Evolutionary conservation across 176 grass and related monocot species (phyloP), one percentile per base, ranked within the genome.

Genomic region (Cymbopogon citratus): DNA sequence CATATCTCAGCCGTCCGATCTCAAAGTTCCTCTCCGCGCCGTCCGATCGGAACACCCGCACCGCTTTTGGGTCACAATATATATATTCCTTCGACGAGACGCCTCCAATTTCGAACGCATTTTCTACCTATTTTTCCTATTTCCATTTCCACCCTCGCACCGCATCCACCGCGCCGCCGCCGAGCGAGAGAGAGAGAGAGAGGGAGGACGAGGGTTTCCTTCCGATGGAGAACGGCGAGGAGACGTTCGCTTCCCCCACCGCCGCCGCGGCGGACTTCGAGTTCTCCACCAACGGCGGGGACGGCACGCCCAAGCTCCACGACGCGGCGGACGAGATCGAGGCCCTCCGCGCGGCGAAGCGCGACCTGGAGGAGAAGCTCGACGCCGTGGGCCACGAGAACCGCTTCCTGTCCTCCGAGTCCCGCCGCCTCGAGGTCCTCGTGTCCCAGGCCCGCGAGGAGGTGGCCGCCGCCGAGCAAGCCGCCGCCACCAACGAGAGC

Each of bases 181-280:
- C 62, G 39, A 59, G 74, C 1, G 27, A 12, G 76, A 33, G 31
- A 3, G 74, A 2, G 27, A 12, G 76, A 33, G 31, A 3, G 31
- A 3, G 23, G 6, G 63, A 35, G 31, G 41, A 33, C 14, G 46
- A 78, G 86, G 77, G 71, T 82, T 81, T 73, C 44, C 79, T 81
- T 73, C 44, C 79, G 8, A 90, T 90, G 88, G 87, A 90, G 23
- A 84, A 84, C 71, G 85, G 89, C 71, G 85, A 91, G 26, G 85
- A 87, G 76, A 87, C 89, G 33, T 83, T 87, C 85, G 80, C 85
- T 8, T 84, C 81, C 89, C 31, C 80, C 5, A 62, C 75, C 15
- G 87, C 87, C 26, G 73, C 56, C 26, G 83, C 19, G 4, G 66
- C 67, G 16, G 86, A 84, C 48, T 84, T 84, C 78, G 86, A 84